These are phyloP conservation scores for Boletales sp. DNA, from an alignment of 768 basidiomycete genomes.

Conservation along the genomic window DNA sequence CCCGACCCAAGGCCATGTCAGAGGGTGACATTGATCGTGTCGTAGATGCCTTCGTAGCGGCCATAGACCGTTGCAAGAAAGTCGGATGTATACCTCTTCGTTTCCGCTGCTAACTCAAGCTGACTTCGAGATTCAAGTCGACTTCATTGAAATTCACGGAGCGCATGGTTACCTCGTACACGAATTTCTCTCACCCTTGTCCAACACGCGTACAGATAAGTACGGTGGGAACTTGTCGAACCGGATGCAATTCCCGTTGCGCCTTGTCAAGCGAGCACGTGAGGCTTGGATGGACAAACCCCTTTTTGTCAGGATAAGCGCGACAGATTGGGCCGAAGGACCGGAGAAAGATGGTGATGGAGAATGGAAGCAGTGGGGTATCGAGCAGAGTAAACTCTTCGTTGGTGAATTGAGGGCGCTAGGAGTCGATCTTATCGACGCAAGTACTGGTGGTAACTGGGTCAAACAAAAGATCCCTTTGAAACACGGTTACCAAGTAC, in stretches of 20 bases:
- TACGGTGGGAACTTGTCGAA: conserved; percentile 77
- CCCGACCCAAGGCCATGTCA: conserved; percentile 58
- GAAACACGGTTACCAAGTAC: conserved; percentile 60
- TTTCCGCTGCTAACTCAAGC: not conserved
- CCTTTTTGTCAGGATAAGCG: conserved; percentile 69
- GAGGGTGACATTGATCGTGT: conserved; percentile 51
- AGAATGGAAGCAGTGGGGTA: conserved; percentile 67
- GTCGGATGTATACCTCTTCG: conserved; percentile 51
- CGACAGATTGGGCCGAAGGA: conserved; percentile 61
- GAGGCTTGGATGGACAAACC: conserved; percentile 60
- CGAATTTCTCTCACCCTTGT: conserved; percentile 69
- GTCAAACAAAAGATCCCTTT: conserved; percentile 50
- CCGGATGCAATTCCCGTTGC: conserved; percentile 64
- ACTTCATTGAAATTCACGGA: conserved; percentile 69
- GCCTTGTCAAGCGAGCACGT: conserved; percentile 50
- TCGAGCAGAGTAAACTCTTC: conserved; percentile 68
- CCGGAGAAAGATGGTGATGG: conserved; percentile 52
- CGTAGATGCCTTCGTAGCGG: conserved; percentile 57
- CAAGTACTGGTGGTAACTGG: conserved; percentile 66
- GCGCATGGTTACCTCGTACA: conserved; percentile 67
- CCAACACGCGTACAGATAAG: conserved; percentile 65
- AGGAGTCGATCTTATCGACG: conserved; percentile 78
- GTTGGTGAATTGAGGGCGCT: conserved; percentile 52
- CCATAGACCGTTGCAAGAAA: conserved; percentile 51
- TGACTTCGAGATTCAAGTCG: conserved; percentile 38